These are phyloP conservation scores for Fragilaria radians DNA, from an alignment of 108 stramenopile genomes.

Conservation along the genomic window DNA sequence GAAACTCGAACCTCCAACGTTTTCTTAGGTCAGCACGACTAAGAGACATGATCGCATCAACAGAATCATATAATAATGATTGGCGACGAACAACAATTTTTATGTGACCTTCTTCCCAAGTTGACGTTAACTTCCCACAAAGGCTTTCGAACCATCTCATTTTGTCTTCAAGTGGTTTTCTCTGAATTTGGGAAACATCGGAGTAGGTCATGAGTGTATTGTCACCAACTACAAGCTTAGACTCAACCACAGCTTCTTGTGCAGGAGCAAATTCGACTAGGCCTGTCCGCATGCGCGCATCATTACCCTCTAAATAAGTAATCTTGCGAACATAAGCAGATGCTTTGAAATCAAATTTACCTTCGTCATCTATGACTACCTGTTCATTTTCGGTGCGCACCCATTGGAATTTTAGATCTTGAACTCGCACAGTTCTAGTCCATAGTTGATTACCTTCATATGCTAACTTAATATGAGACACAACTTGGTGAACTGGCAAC, in stretches of 20 bases:
- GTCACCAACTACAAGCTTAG: slow-evolving; percentile 25
- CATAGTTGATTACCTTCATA: slow-evolving; percentile 80
- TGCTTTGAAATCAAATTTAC: slow-evolving; percentile 39
- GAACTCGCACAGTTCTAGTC: slow-evolving; percentile 74
- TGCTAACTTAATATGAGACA: slow-evolving; percentile 35
- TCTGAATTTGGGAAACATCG: slow-evolving; percentile 61
- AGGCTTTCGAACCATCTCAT: slow-evolving; percentile 78
- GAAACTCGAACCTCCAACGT: slow-evolving; percentile 89
- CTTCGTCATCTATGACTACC: not conserved
- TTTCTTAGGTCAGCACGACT: slow-evolving; percentile 88
- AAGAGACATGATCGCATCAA: slow-evolving; percentile 81
- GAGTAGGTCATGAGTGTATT: slow-evolving; percentile 55
- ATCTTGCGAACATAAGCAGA: slow-evolving; percentile 81
- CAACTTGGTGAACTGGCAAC: slow-evolving; percentile 57
- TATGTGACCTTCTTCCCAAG: slow-evolving; percentile 88
- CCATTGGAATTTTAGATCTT: slow-evolving; percentile 91
- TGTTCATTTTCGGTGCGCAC: slow-evolving; percentile 56
- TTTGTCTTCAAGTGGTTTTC: slow-evolving; percentile 63
- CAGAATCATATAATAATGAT: slow-evolving; percentile 72
- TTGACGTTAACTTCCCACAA: slow-evolving; percentile 45
- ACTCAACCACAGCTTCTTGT: slow-evolving; percentile 71
- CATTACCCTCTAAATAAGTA: slow-evolving; percentile 66
- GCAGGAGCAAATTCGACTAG: slow-evolving; percentile 55
- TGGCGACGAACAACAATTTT: slow-evolving; percentile 68
- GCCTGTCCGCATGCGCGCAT: slow-evolving; percentile 74